Base-by-base conservation (phyloP, 2,329 filamentous ascomycete species). In the Pyrenophora graminea region DNA sequence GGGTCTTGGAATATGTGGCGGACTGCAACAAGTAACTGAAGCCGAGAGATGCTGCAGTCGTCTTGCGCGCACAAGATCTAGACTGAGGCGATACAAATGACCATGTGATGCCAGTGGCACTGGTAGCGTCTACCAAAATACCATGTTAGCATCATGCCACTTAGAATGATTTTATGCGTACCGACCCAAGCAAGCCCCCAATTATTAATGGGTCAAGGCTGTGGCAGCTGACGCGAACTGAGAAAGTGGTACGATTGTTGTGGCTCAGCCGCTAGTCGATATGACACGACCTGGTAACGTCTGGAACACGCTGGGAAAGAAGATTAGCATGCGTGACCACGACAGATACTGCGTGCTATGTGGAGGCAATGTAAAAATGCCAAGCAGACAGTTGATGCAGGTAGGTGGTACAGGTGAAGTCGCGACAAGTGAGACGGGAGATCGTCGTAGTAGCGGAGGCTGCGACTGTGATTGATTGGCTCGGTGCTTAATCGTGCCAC, bases 1-100 rank as follows among this genome's bases (percentile, higher is more conserved):
- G 61, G 48, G 39, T 50, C 54, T 60, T 58, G 56, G 50, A 34
- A 37, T 9, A 32, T 39, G 39, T 31, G 38, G 25, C 37, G 43
- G 21, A 33, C 27, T 37, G 40, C 25, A 39, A 42, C 8, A 45
- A 38, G 51, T n/a, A 40, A 36, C 15, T 12, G n/a, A 25, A 6
- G 27, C 18, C 42, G n/a, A 18, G 38, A 40, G 38, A 40, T 17
- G 37, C 38, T 54, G 42, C 45, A 38, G 31, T 40, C 38, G 45
- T 53, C 41, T 51, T 33, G 33, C 46, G 48, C 47, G 41, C 31
- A 39, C 41, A 43, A 46, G 34, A 51, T 48, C 47, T 45, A 54
- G 51, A 56, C 37, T 33, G 7, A 33, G 31, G 32, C 32, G 15
- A 48, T n/a, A 34, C 37, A 27, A 37, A n/a, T 30, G 3, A 17